Conservation (phyloP, 2,329 filamentous ascomycete genomes). For the Botrytis tulipae region DNA sequence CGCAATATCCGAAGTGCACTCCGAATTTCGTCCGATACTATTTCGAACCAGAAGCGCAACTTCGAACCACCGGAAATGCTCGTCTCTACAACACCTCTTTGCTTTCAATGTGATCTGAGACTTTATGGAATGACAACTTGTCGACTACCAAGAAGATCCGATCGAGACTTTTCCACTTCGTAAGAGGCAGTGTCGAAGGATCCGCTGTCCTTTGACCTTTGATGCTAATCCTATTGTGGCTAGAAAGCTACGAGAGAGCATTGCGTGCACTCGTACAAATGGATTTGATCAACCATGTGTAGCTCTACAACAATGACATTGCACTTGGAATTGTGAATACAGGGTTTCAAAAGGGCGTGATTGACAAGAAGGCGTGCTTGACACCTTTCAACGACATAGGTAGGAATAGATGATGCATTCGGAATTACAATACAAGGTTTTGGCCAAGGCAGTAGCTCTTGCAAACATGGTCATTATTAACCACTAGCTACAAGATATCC, state of each 20-base stretch:
- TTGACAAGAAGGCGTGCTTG: background rate
- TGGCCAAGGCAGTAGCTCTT: background rate
- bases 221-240: background rate
- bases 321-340: background rate
- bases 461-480: background rate
- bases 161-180: background rate
- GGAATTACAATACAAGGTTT: constrained; percentile 5
- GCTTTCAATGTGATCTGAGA: background rate
- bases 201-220: background rate
- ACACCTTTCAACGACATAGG: background rate
- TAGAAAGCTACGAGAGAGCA: background rate
- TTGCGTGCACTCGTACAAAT: background rate
- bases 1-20: background rate
- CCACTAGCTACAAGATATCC: background rate
- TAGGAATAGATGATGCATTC: background rate
- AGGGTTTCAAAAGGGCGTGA: background rate
- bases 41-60: background rate
- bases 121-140: background rate
- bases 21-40: background rate
- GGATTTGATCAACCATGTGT: background rate
- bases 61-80: background rate
- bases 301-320: background rate
- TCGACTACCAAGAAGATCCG: background rate
- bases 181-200: background rate
- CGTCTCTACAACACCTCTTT: background rate